Percentiles rank a stretch among this genome's conserved stretches.
These are phyloP conservation scores for Colletotrichum sp. DNA, from an alignment of 2,329 filamentous ascomycete genomes.

Conservation along the genomic window DNA sequence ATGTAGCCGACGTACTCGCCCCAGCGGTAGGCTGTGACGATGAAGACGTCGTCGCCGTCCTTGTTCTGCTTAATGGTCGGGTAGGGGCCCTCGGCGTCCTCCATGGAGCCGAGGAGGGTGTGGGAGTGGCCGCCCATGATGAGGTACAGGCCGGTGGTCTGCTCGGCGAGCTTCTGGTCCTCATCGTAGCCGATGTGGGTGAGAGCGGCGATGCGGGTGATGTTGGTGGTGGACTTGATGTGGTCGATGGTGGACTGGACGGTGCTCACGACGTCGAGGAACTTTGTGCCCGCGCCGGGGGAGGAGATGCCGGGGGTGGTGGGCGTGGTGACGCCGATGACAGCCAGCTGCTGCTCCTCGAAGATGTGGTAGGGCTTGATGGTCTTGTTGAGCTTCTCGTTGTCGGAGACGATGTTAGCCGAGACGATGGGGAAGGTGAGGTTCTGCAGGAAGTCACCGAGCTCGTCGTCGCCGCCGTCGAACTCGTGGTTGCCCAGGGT, in stretches of 20 bases:
- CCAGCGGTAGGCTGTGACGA: slow-evolving; percentile 73
- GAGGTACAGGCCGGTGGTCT: slow-evolving; percentile 68
- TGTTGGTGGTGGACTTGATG: slow-evolving; percentile 65
- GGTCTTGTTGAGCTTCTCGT: slow-evolving; percentile 63
- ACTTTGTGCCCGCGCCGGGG: slow-evolving; percentile 62
- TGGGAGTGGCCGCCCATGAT: slow-evolving; percentile 70
- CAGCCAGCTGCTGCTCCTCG: slow-evolving; percentile 62
- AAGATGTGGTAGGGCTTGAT: slow-evolving; percentile 72
- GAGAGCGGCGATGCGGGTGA: slow-evolving; percentile 69
- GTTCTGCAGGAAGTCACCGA: slow-evolving; percentile 67
- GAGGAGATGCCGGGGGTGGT: slow-evolving; percentile 63
- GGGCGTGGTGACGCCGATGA: slow-evolving; percentile 69
- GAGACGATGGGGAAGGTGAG: slow-evolving; percentile 69
- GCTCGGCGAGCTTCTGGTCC: slow-evolving; percentile 64
- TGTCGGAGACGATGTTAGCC: slow-evolving; percentile 67
- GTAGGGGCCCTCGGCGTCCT: slow-evolving; percentile 63
- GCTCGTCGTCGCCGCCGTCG: slow-evolving; percentile 66
- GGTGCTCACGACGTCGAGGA: slow-evolving; percentile 61
- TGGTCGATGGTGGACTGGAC: slow-evolving; percentile 67
- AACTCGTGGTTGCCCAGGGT: slow-evolving; percentile 73
- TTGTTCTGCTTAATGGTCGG: slow-evolving; percentile 67
- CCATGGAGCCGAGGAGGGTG: slow-evolving; percentile 65
- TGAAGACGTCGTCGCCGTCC: slow-evolving; percentile 70
- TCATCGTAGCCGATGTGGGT: slow-evolving; percentile 72
- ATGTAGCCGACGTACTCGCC: slow-evolving; percentile 73